phyloP scores from a whole-genome alignment of 1,284 basidiomycete genomes.

The Fistulinella staudtii region DNA sequence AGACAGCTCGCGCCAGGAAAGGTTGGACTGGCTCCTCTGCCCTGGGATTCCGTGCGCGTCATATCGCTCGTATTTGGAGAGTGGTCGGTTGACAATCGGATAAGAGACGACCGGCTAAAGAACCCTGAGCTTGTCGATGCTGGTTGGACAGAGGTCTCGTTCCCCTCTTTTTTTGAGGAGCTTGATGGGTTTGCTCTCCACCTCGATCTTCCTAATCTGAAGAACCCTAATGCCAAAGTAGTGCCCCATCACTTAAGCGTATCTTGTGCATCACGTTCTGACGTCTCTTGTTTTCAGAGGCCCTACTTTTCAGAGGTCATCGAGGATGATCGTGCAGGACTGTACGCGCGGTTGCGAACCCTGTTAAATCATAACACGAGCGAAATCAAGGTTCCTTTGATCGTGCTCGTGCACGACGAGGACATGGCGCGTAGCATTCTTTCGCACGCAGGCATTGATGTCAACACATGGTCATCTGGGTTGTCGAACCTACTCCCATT shows the following conservation, averaged over 20 bases:
- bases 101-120: slow-evolving; percentile 15
- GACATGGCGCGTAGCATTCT: slow-evolving; percentile 27
- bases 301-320: slow-evolving; percentile 18
- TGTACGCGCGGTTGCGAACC: slow-evolving; percentile 19
- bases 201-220: slow-evolving; percentile 12
- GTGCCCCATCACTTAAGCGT: neutral
- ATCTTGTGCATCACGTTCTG: neutral
- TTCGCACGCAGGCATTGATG: slow-evolving; percentile 21
- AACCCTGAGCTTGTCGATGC: slow-evolving; percentile 19
- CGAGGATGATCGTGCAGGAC: slow-evolving; percentile 7
- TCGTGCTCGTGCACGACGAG: slow-evolving; percentile 32
- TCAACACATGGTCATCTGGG: slow-evolving; percentile 20
- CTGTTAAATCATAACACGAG: slow-evolving; percentile 20
- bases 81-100: slow-evolving; percentile 24
- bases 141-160: slow-evolving; percentile 31
- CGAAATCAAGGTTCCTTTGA: slow-evolving; percentile 21
- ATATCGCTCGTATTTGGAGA: slow-evolving; percentile 28
- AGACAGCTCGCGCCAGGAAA: slow-evolving; percentile 21
- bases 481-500: slow-evolving; percentile 18
- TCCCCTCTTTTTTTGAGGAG: slow-evolving; percentile 26
- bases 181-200: slow-evolving; percentile 19
- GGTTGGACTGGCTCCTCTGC: slow-evolving; percentile 21
- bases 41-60: slow-evolving; percentile 27
- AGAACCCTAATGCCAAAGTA: slow-evolving; percentile 22
- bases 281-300: slow-evolving; percentile 9